Evolutionary conservation across 495 filamentous ascomycete species (phyloP).

Genomic region (Rostrohypoxylon terebratum): DNA sequence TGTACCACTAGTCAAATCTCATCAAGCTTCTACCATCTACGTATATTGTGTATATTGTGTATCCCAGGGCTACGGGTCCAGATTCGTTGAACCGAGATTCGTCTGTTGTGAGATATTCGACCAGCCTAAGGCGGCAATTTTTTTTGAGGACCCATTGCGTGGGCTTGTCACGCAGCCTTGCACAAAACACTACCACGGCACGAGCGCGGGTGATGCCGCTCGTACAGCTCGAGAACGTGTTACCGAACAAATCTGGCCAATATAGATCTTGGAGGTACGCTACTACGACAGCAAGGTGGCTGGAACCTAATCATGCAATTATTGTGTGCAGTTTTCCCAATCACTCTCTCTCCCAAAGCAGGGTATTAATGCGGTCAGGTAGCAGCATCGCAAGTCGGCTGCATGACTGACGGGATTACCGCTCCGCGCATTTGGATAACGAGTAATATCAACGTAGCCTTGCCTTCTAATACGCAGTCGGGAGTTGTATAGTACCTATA

Average conservation of each 20-base stretch:
- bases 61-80: constrained; percentile 38
- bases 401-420: constrained; percentile 33
- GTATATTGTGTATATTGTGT: constrained; percentile 16
- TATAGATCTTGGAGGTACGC: constrained; percentile 7
- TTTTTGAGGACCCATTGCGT: constrained; percentile 20
- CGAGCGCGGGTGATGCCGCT: constrained; percentile 40
- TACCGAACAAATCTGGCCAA: constrained; percentile 21
- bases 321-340: constrained; percentile 23
- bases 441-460: constrained; percentile 29
- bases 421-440: constrained; percentile 26
- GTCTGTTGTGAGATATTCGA: constrained; percentile 31
- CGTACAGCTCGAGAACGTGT: constrained; percentile 37
- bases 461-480: constrained; percentile 15
- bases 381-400: constrained; percentile 25
- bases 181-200: constrained; percentile 32
- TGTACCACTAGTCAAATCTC: constrained; percentile 15
- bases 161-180: constrained; percentile 36
- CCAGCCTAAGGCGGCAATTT: constrained; percentile 26
- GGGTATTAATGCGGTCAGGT: constrained; percentile 32
- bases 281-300: constrained; percentile 25
- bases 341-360: not conserved
- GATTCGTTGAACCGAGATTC: constrained; percentile 47
- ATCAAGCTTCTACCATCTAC: constrained; percentile 18
- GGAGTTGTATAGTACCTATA: constrained; percentile 16
- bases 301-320: constrained; percentile 30